Percentiles rank a stretch among this genome's conserved stretches.
Evolutionary conservation across 805 yeast species (phyloP).

Genomic region (Wickerhamia fluorescens): DNA sequence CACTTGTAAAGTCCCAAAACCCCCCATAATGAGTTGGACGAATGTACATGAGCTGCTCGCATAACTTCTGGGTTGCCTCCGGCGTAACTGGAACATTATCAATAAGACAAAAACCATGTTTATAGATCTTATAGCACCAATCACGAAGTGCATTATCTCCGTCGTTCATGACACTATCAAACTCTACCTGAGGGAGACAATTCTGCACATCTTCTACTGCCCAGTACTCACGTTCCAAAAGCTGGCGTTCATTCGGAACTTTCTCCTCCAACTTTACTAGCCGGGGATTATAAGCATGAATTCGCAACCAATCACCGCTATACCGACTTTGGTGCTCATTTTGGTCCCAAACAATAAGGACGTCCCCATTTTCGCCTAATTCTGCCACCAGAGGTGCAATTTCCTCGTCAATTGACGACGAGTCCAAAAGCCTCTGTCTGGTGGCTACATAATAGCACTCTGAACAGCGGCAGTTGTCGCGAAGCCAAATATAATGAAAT

Average conservation of each 20-base stretch:
- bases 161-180: constrained; percentile 35
- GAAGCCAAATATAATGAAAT: constrained; percentile 51
- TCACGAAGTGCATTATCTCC: constrained; percentile 41
- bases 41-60: constrained; percentile 51
- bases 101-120: constrained; percentile 56
- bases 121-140: constrained; percentile 48
- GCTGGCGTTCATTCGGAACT: constrained; percentile 19
- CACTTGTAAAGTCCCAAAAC: constrained; percentile 73
- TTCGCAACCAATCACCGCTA: constrained; percentile 35
- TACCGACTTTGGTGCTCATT: constrained; percentile 32
- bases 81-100: constrained; percentile 55
- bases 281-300: constrained; percentile 48
- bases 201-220: constrained; percentile 30
- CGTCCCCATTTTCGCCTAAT: constrained; percentile 10
- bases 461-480: constrained; percentile 58
- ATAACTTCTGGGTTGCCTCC: constrained; percentile 50
- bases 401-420: constrained; percentile 35
- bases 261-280: constrained; percentile 26
- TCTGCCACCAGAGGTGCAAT: constrained; percentile 7
- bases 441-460: constrained; percentile 49
- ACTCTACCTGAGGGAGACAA: constrained; percentile 44
- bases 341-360: constrained; percentile 29
- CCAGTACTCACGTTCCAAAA: constrained; percentile 40
- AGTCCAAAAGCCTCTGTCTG: constrained; percentile 52
- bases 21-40: constrained; percentile 75